phyloP scores from a whole-genome alignment of 148 eudicot species.

The Simmondsia chinensis region DNA sequence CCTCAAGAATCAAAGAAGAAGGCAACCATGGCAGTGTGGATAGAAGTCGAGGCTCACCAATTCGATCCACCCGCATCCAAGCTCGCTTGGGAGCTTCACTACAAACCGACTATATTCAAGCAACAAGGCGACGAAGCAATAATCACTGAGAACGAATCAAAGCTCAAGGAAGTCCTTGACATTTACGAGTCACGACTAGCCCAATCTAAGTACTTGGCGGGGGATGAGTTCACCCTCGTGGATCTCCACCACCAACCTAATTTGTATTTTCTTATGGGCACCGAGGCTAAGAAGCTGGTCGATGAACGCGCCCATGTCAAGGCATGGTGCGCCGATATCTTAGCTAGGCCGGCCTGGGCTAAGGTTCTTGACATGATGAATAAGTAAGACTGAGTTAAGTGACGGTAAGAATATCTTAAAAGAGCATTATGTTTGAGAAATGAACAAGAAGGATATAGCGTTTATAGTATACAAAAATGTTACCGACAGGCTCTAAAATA shows the following conservation, averaged over 20 bases:
- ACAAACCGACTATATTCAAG: constrained; percentile 34
- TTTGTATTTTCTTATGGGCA: constrained; percentile 23
- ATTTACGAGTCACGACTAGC: constrained; percentile 54
- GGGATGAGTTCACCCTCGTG: constrained; percentile 41
- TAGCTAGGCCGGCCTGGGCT: constrained; percentile 64
- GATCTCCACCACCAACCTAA: constrained; percentile 66
- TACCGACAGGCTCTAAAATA: too few relatives aligned
- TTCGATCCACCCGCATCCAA: constrained; percentile 35
- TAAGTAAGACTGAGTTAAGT: neutral
- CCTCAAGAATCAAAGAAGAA: constrained; percentile 25
- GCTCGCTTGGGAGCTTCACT: constrained; percentile 31
- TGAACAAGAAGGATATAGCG: too few relatives aligned
- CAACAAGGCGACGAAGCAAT: constrained; percentile 19
- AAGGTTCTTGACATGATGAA: constrained; percentile 27
- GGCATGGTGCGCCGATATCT: constrained; percentile 49
- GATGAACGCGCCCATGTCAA: constrained; percentile 39
- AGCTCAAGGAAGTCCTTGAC: constrained; percentile 46
- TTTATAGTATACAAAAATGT: too few relatives aligned
- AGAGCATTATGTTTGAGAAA: too few relatives aligned
- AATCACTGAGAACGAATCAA: constrained; percentile 29
- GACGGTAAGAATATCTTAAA: too few relatives aligned
- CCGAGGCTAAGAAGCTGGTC: constrained; percentile 22
- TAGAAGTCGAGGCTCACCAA: constrained; percentile 59
- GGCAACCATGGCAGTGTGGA: constrained; percentile 41
- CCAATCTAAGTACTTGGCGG: constrained; percentile 53